Evolutionary conservation across 176 grass and related monocot genomes (phyloP).

Genomic region (Typha latifolia): DNA sequence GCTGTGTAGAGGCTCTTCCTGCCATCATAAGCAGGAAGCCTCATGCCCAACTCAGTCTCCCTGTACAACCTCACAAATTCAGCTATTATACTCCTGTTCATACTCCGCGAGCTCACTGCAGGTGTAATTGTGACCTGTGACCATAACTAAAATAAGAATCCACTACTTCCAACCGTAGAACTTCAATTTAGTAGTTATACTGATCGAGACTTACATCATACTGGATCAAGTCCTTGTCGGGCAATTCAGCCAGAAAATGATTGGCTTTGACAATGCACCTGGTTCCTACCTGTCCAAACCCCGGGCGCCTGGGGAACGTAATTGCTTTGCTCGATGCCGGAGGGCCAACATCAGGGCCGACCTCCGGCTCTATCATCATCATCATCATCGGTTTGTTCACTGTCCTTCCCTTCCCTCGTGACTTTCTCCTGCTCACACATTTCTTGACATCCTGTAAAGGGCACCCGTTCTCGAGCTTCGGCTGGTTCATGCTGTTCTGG

Average conservation of each 20-base stretch:
- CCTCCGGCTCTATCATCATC: background rate
- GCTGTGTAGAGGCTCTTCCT: slow-evolving; percentile 94
- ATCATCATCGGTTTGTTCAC: slow-evolving; percentile 4
- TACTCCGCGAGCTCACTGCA: slow-evolving; percentile 60
- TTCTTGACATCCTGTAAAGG: slow-evolving; percentile 44
- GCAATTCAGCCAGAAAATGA: slow-evolving; percentile 53
- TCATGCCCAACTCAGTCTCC: slow-evolving; percentile 52
- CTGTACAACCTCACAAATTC: slow-evolving; percentile 47
- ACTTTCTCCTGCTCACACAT: slow-evolving; percentile 35
- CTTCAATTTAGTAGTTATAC: background rate
- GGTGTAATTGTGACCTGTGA: slow-evolving; percentile 81
- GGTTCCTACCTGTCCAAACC: slow-evolving; percentile 71
- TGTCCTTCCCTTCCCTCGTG: slow-evolving; percentile 36
- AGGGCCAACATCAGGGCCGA: slow-evolving; percentile 18
- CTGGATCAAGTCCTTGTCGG: slow-evolving; percentile 60
- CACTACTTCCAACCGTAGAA: background rate
- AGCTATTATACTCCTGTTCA: slow-evolving; percentile 21
- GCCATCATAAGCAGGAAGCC: slow-evolving; percentile 91
- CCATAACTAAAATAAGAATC: slow-evolving; percentile 4
- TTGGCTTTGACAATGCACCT: slow-evolving; percentile 64
- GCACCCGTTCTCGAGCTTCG: slow-evolving; percentile 32
- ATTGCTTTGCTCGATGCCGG: slow-evolving; percentile 58
- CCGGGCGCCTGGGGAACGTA: slow-evolving; percentile 62
- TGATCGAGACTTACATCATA: slow-evolving; percentile 41
- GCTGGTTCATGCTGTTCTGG: slow-evolving; percentile 73